These are phyloP conservation scores for Pichia membranifaciens DNA, from an alignment of 805 yeast genomes.

Conservation along the genomic window DNA sequence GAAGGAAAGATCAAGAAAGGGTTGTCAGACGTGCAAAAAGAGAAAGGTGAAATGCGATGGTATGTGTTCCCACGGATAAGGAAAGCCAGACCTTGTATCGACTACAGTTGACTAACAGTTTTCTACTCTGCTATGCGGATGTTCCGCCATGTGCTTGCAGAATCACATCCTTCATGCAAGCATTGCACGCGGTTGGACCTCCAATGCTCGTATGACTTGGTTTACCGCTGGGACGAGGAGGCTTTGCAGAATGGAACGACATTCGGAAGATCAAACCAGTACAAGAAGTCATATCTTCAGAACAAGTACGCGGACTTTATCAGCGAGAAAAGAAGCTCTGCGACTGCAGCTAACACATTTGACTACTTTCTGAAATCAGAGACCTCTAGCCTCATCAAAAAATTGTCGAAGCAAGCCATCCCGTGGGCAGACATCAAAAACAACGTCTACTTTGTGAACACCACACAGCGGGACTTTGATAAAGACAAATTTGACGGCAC, in stretches of 20 bases:
- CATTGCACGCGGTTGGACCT: constrained; percentile 19
- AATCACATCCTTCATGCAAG: constrained; percentile 17
- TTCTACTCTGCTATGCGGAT: too few species aligned
- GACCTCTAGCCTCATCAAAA: neutral
- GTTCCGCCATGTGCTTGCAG: constrained; percentile 14
- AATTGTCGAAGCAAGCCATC: neutral
- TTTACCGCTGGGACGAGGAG: constrained; percentile 17
- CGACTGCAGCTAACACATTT: neutral
- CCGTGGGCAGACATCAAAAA: neutral
- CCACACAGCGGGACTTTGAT: neutral
- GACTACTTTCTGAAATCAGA: neutral
- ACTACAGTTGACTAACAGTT: too few species aligned
- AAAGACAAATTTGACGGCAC: neutral
- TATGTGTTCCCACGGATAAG: too few species aligned
- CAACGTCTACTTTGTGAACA: neutral
- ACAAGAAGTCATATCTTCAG: neutral
- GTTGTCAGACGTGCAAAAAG: constrained; percentile 2
- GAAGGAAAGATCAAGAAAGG: constrained; percentile 3
- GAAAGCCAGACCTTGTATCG: too few species aligned
- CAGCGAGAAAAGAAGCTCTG: neutral
- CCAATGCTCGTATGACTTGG: constrained; percentile 18
- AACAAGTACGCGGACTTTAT: neutral
- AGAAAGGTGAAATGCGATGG: constrained; percentile 5
- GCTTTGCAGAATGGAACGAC: neutral
- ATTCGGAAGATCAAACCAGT: constrained; percentile 7